These are phyloP conservation scores for Candida parachauliodes DNA, from an alignment of 805 yeast genomes.

Conservation along the genomic window DNA sequence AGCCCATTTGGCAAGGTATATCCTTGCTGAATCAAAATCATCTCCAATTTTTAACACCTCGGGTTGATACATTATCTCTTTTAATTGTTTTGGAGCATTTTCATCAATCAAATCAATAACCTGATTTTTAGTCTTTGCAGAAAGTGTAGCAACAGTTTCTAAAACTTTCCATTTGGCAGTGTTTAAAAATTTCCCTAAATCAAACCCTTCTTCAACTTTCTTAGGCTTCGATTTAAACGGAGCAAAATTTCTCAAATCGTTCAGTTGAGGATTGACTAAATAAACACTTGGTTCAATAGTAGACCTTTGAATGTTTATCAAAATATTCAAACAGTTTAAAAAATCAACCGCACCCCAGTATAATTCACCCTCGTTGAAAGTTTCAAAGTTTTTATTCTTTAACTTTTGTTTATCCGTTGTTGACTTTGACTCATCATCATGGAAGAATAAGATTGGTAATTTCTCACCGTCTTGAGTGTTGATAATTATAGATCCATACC, in stretches of 20 bases:
- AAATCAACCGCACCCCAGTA: constrained; percentile 94
- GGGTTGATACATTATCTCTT: constrained; percentile 63
- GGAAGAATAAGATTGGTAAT: constrained; percentile 85
- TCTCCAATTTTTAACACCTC: constrained; percentile 79
- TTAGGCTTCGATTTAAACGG: constrained; percentile 27
- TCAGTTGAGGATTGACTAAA: constrained; percentile 73
- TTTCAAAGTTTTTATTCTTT: constrained; percentile 65
- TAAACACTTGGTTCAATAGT: constrained; percentile 68
- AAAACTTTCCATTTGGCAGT: constrained; percentile 84
- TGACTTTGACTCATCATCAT: constrained; percentile 81
- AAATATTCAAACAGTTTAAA: constrained; percentile 47
- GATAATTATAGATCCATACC: constrained; percentile 85
- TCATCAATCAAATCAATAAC: constrained; percentile 64
- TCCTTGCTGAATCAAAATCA: constrained; percentile 90
- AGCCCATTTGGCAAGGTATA: constrained; percentile 96
- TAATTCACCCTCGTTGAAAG: constrained; percentile 54
- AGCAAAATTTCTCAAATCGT: constrained; percentile 58
- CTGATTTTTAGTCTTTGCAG: constrained; percentile 45
- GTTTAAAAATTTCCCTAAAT: constrained; percentile 49
- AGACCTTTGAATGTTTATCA: constrained; percentile 64
- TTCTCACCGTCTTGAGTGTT: constrained; percentile 66
- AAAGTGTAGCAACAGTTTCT: constrained; percentile 77
- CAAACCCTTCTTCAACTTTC: constrained; percentile 18
- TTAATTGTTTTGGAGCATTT: constrained; percentile 58
- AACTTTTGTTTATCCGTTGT: constrained; percentile 59